Conservation (phyloP, 1,284 basidiomycete genomes). For the Rhodotorula mucilaginosa region DNA sequence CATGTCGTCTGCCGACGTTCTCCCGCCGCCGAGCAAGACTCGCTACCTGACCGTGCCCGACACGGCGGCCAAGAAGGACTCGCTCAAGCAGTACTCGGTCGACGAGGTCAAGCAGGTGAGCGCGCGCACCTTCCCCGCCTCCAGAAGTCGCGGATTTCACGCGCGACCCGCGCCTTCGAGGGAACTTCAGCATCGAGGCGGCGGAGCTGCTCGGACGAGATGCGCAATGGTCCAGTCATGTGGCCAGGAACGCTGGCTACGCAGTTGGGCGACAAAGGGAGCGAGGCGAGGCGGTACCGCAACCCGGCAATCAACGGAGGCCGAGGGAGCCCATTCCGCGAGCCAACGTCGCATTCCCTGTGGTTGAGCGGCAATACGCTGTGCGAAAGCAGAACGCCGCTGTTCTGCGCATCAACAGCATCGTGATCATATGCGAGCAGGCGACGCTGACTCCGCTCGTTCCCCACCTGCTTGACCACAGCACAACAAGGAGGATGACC, state of each 20-base stretch:
- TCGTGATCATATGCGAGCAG: background rate
- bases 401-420: too few relatives aligned
- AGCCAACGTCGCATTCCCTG: too few relatives aligned
- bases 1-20: constrained; percentile 13
- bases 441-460: background rate
- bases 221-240: too few relatives aligned
- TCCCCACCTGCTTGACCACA: constrained; percentile 44
- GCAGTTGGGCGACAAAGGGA: too few relatives aligned
- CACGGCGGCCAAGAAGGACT: constrained; percentile 42
- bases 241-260: too few relatives aligned
- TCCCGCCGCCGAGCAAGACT: constrained; percentile 24
- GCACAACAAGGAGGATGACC: constrained; percentile 73
- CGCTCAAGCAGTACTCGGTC: constrained; percentile 48
- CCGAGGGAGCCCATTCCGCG: too few relatives aligned
- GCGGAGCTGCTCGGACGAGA: background rate
- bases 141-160: background rate
- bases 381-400: too few relatives aligned
- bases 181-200: background rate
- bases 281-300: too few relatives aligned
- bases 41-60: constrained; percentile 32
- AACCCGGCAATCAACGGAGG: too few relatives aligned
- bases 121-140: constrained; percentile 12
- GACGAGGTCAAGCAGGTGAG: constrained; percentile 54
- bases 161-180: background rate
- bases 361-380: too few relatives aligned